Evolutionary conservation across 352 stramenopile genomes (phyloP).

Genomic region (Peronospora tabacina): DNA sequence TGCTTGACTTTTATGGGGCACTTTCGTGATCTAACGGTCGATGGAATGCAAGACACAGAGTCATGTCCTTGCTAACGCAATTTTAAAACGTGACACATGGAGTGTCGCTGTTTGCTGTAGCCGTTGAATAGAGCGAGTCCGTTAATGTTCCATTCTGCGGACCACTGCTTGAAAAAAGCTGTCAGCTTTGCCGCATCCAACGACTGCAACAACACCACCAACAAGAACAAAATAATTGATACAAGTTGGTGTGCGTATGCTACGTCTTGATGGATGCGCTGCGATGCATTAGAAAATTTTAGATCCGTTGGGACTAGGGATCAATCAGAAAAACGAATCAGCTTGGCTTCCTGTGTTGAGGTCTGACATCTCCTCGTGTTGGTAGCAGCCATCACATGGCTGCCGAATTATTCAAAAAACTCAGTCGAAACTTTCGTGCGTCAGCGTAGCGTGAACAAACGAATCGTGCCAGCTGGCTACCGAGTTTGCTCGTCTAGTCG

Average conservation of each 20-base stretch:
- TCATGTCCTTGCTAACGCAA: slow-evolving; percentile 5
- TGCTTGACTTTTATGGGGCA: too few species aligned
- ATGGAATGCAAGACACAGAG: too few species aligned
- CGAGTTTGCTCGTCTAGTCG: too few species aligned
- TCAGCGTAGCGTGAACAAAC: not conserved
- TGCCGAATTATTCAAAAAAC: slow-evolving; percentile 10
- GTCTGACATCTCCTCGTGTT: not conserved
- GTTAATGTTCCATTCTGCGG: not conserved
- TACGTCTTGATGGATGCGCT: not conserved
- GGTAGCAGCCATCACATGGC: slow-evolving; percentile 12
- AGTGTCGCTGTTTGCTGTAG: slow-evolving; percentile 1
- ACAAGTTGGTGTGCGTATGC: slow-evolving; percentile 1
- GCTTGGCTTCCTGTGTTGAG: slow-evolving; percentile 1
- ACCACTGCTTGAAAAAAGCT: not conserved
- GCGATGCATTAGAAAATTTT: slow-evolving; percentile 13
- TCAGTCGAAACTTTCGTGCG: slow-evolving; percentile 9
- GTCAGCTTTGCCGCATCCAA: slow-evolving; percentile 5
- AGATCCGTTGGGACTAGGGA: slow-evolving; percentile 1
- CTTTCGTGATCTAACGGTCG: not conserved
- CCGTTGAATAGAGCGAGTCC: slow-evolving; percentile 3
- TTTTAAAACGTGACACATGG: slow-evolving; percentile 7
- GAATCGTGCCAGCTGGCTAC: not conserved
- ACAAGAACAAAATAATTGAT: not conserved
- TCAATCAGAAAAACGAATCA: slow-evolving; percentile 16
- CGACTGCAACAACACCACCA: too few species aligned